These are phyloP conservation scores for Phytophthora pini DNA, from an alignment of 352 stramenopile species.

Conservation along the genomic window DNA sequence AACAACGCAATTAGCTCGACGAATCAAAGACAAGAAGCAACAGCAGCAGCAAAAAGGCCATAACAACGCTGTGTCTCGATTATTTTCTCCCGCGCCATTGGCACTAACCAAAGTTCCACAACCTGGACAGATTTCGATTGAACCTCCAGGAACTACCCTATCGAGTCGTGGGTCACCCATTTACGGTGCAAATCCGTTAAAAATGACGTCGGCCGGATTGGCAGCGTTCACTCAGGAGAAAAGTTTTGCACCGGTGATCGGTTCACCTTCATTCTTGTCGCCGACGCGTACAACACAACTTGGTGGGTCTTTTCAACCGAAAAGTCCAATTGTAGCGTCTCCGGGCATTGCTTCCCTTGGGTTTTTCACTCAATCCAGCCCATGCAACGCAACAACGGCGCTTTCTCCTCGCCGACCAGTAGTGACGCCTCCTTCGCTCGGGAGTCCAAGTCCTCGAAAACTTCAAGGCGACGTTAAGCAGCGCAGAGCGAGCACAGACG, in stretches of 20 bases:
- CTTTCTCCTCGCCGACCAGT: constrained; percentile 20
- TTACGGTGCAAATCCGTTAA: constrained; percentile 10
- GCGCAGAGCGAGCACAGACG: constrained; percentile 12
- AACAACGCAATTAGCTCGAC: constrained; percentile 55
- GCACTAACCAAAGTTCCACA: constrained; percentile 3
- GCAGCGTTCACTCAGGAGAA: constrained; percentile 10
- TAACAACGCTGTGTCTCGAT: constrained; percentile 13
- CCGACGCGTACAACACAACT: constrained; percentile 16
- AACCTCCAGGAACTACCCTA: constrained; percentile 1
- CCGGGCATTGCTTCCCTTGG: background rate
- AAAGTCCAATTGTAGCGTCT: constrained; percentile 5
- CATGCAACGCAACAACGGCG: background rate
- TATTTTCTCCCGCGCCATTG: constrained; percentile 25
- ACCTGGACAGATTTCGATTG: constrained; percentile 7
- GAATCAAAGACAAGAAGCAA: constrained; percentile 58
- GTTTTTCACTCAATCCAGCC: constrained; percentile 11
- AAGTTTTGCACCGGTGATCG: background rate
- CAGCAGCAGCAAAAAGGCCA: constrained; percentile 35
- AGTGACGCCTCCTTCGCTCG: background rate
- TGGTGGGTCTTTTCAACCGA: constrained; percentile 29
- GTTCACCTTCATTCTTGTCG: constrained; percentile 3
- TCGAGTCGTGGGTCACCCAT: constrained; percentile 19
- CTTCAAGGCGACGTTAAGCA: constrained; percentile 4
- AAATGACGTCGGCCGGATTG: constrained; percentile 4
- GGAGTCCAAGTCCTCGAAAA: constrained; percentile 17